Conservation (phyloP, 2,329 filamentous ascomycete genomes). For the Phoma sp. region DNA sequence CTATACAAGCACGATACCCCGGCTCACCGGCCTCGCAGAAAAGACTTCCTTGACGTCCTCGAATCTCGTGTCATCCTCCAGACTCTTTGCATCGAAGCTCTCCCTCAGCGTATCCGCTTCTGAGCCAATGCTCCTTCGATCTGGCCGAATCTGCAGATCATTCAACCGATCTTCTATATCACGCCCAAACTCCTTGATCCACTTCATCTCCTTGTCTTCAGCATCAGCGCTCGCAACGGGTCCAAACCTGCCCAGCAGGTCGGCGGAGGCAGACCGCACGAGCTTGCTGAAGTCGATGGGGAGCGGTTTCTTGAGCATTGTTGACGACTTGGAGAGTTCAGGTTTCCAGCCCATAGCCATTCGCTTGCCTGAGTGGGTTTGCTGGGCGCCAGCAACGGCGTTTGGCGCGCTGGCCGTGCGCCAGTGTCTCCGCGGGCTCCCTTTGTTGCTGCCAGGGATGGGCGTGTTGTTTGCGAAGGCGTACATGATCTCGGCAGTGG, state of each 20-base stretch:
- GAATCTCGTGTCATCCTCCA: conserved; percentile 9
- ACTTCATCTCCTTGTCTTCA: conserved; percentile 13
- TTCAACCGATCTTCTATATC: conserved; percentile 21
- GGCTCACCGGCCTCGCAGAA: not conserved
- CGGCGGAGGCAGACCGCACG: conserved; percentile 20
- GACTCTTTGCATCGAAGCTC: conserved; percentile 2
- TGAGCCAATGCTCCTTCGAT: conserved; percentile 3
- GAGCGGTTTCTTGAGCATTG: not conserved
- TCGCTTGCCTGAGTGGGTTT: not conserved
- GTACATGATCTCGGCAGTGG: conserved; percentile 30
- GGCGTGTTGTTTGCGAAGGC: conserved; percentile 31
- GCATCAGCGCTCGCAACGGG: conserved; percentile 15
- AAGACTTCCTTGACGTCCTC: conserved; percentile 13
- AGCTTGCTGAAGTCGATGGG: conserved; percentile 1
- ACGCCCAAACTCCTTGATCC: conserved; percentile 22
- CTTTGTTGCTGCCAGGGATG: conserved; percentile 21
- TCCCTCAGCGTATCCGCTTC: conserved; percentile 8
- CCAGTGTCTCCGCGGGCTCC: conserved; percentile 13
- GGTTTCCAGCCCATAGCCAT: conserved; percentile 30
- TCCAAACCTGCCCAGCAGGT: conserved; percentile 22
- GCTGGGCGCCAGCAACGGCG: not conserved
- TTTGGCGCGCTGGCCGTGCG: conserved; percentile 25
- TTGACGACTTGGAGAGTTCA: conserved; percentile 2
- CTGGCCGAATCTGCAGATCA: conserved; percentile 1
- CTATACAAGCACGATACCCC: conserved; percentile 2